These are phyloP conservation scores for Annulohypoxylon moriforme DNA, from an alignment of 495 filamentous ascomycete genomes.

Conservation along the genomic window DNA sequence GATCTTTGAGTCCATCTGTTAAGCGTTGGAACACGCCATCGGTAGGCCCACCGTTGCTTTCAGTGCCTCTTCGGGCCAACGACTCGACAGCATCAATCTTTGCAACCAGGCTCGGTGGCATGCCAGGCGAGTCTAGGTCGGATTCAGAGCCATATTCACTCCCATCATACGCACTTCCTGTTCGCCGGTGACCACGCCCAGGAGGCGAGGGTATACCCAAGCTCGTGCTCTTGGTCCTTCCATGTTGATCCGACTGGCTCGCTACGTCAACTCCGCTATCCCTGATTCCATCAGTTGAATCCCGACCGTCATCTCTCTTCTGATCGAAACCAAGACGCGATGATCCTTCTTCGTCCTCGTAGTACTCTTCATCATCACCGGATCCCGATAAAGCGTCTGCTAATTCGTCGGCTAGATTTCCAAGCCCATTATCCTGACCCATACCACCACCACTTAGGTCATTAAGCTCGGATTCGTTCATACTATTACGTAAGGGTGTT, in stretches of 20 bases:
- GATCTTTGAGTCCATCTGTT: conserved; percentile 77
- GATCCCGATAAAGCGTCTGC: conserved; percentile 68
- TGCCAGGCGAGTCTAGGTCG: conserved; percentile 76
- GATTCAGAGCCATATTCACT: conserved; percentile 75
- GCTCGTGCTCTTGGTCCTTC: conserved; percentile 46
- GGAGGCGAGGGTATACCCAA: conserved; percentile 54
- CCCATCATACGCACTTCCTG: conserved; percentile 67
- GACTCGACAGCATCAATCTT: conserved; percentile 83
- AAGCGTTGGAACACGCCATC: conserved; percentile 78
- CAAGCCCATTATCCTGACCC: conserved; percentile 69
- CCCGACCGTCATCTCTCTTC: conserved; percentile 40
- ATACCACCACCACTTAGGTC: conserved; percentile 58
- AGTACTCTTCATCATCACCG: conserved; percentile 67
- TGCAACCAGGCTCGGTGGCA: conserved; percentile 76
- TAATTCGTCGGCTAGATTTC: conserved; percentile 85
- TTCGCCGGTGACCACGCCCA: conserved; percentile 57
- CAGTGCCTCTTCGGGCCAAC: conserved; percentile 76
- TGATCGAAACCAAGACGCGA: conserved; percentile 18
- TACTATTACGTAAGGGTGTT: conserved; percentile 66
- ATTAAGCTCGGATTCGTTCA: conserved; percentile 60
- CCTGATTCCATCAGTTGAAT: conserved; percentile 44
- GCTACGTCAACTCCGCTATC: conserved; percentile 61
- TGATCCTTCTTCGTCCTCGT: conserved; percentile 62
- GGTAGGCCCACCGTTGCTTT: conserved; percentile 73
- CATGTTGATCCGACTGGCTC: conserved; percentile 47